Evolutionary conservation across 257 asterid species (phyloP), one percentile per base, ranked within the genome.

Genomic region (Salvia splendens): DNA sequence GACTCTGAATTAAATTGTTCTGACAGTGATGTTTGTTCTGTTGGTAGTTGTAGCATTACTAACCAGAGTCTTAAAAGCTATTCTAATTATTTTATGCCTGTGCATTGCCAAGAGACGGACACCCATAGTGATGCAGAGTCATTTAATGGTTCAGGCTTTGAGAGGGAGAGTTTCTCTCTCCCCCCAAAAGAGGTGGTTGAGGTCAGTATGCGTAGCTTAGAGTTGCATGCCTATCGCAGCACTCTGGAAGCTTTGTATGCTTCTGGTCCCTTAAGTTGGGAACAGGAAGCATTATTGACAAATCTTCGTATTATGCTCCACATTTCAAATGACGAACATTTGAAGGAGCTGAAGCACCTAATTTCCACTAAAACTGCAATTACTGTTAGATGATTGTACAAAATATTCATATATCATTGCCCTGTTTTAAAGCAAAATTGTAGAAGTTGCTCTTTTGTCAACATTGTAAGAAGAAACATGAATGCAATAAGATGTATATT

Each of bases 211-310:
- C 96, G 85, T 80, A 78, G 77, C 85, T 78, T 92, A 68, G 98
- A 92, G 90, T 78, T 89, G 84, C 87, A 79, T 85, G 97, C 98
- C 77, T 92, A 89, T 73, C 84, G 86, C 69, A 66, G 93, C 78
- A 92, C 97, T 62, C 78, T 92, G 48, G 78, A 76, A 78, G 97
- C 96, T 72, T 79, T 92, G 78, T 81, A 80, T 81, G 95, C 87
- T 75, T 89, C 95, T 79, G 98, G 98, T 74, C 95, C 96, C 75
- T 87, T 89, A 81, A 92, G 89, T 77, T 92, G 98, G 97, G 97
- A 92, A 36, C 90, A 85, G 69, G 97, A 92, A 77, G 80, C 91
- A 72, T 53, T 89, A 63, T 76, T 89, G 82, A 92, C 98, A 61
- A 77, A 92, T 79, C 97, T 92, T 73, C 96, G 98, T 60, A 86